A percentile compares a stretch with the other conserved stretches of the same genome.
Evolutionary conservation across 495 filamentous ascomycete species (phyloP).

Genomic region (Neurospora sp.): DNA sequence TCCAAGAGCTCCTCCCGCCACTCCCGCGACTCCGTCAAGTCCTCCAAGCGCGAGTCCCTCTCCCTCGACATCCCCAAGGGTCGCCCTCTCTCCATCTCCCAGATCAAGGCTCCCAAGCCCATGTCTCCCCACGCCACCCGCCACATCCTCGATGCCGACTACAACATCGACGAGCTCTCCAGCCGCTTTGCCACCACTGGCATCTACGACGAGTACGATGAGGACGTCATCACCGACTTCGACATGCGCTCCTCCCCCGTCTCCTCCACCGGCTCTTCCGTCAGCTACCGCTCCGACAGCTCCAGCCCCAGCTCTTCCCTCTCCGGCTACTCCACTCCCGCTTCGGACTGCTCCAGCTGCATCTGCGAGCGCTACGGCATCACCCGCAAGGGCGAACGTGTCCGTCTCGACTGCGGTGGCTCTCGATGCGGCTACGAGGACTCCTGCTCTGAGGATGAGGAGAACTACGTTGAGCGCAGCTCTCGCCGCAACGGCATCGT

Average conservation of each 20-base stretch:
- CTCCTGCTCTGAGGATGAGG: constrained; percentile 52
- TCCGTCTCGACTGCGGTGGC: constrained; percentile 92
- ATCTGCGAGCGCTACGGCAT: constrained; percentile 93
- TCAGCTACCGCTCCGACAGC: constrained; percentile 69
- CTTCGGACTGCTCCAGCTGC: constrained; percentile 49
- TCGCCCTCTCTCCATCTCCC: constrained; percentile 73
- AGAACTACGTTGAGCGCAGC: constrained; percentile 45
- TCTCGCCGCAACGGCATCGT: constrained; percentile 71
- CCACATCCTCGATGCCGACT: constrained; percentile 71
- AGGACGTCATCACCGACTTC: constrained; percentile 47
- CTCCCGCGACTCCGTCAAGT: constrained; percentile 24
- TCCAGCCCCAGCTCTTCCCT: constrained; percentile 62
- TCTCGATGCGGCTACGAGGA: constrained; percentile 70
- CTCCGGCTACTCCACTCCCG: constrained; percentile 55
- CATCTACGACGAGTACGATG: constrained; percentile 59
- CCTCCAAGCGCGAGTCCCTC: constrained; percentile 21
- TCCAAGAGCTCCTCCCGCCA: constrained; percentile 25
- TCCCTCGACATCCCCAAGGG: constrained; percentile 67
- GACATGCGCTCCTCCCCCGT: constrained; percentile 40
- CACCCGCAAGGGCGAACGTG: constrained; percentile 79
- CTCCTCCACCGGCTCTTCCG: constrained; percentile 62
- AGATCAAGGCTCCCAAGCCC: constrained; percentile 87
- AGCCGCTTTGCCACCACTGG: constrained; percentile 60
- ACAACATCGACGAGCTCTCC: constrained; percentile 58
- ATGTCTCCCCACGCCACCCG: constrained; percentile 75